Conservation (phyloP, 2,329 filamentous ascomycete genomes). For the Tolypocladium tropicale region DNA sequence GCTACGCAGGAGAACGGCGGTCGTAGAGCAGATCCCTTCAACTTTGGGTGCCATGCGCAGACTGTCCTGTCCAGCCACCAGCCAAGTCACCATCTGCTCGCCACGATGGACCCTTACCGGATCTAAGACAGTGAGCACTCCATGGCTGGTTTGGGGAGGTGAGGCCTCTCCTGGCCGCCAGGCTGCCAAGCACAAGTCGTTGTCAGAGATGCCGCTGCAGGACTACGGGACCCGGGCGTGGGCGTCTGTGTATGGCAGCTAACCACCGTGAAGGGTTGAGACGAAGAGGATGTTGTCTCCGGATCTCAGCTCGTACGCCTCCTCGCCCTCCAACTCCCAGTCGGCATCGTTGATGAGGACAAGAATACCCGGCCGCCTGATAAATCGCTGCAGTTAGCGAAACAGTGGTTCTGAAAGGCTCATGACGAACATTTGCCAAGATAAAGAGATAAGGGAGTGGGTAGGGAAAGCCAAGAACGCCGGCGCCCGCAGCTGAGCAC, state of each 20-base stretch:
- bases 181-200: neutral
- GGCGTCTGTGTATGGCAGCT: constrained; percentile 12
- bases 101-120: neutral
- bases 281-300: constrained; percentile 91
- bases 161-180: neutral
- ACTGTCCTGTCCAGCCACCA: neutral
- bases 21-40: neutral
- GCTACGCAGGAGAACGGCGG: neutral
- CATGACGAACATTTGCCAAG: neutral
- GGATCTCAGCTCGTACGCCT: constrained; percentile 71
- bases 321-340: constrained; percentile 96
- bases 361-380: constrained; percentile 84
- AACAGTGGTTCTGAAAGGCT: neutral
- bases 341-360: constrained; percentile 97
- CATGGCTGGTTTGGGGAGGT: neutral
- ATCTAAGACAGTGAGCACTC: neutral
- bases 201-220: neutral
- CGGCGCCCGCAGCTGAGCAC: neutral
- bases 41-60: no score
- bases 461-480: neutral
- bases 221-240: neutral
- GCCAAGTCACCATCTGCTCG: neutral
- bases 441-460: neutral
- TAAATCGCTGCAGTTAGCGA: constrained; percentile 15
- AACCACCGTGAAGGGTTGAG: constrained; percentile 91